Base-by-base conservation (phyloP, 805 yeast genomes). In the Cyberlindnera euphorbiiphila region DNA sequence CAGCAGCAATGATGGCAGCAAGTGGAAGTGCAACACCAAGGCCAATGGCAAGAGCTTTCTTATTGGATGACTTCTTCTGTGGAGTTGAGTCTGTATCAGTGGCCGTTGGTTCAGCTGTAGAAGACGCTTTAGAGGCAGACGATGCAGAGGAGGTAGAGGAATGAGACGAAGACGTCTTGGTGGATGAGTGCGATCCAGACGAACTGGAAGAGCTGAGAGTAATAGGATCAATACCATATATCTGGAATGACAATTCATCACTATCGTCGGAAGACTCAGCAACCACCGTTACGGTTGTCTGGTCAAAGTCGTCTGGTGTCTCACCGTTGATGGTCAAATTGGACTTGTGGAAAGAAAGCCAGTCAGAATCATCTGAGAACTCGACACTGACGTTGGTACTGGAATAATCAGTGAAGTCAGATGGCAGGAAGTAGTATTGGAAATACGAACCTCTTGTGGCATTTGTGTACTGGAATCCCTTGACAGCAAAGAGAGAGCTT, bases 21-120 rank as follows among this genome's bases (percentile, higher is more conserved):
- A 72, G 55, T 1, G 96, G 95, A 32, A 93, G 71, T 2, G 82
- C 85, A n/a, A 85, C 89, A 38, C 96, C 97, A 42, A 89, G 72
- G 1, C 89, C 95, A 54, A 91, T 84, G 0, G 95, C 96, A n/a
- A 85, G 66, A 3, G 74, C 72, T 47, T 74, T 81, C 36, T 65
- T 68, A 29, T 60, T 62, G 34, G 49, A 35, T 5, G 36, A 25
- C 35, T 43, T 39, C 20, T 22, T 34, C 12, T 54, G 19, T 5
- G 32, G 7, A 15, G 61, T 32, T 4, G 67, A 18, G 3, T 64
- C 17, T 5, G 63, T 14, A 5, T n/a, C 25, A 6, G 41, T 32
- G n/a, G 38, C 31, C 16, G 37, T 32, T 11, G 68, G 31, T 3
- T 66, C 32, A 1, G 66, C 38, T 8, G 59, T 35, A 12, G 34